Conservation (phyloP, 2,329 filamentous ascomycete species). For the Fusarium sp. region DNA sequence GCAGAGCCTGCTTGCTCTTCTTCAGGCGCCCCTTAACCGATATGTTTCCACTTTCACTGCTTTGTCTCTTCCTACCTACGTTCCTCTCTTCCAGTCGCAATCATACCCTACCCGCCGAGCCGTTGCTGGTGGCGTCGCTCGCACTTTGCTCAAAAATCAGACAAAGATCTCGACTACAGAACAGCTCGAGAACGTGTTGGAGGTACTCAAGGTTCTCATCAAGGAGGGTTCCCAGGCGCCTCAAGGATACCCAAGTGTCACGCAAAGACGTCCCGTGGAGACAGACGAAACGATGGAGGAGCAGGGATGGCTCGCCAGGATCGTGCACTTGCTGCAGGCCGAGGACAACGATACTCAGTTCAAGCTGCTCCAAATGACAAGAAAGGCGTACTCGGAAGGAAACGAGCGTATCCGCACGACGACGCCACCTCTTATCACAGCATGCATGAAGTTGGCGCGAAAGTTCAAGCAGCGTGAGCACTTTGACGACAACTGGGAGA, state of each 20-base stretch:
- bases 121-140: slow-evolving; percentile 87
- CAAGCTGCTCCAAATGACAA: slow-evolving; percentile 86
- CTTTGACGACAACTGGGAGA: slow-evolving; percentile 71
- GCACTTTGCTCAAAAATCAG: slow-evolving; percentile 81
- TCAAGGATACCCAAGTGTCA: slow-evolving; percentile 83
- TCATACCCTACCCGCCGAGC: slow-evolving; percentile 91
- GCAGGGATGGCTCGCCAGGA: slow-evolving; percentile 93
- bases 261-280: slow-evolving; percentile 78
- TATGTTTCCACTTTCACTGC: slow-evolving; percentile 98
- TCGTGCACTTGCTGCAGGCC: slow-evolving; percentile 86
- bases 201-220: slow-evolving; percentile 88
- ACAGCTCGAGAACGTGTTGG: slow-evolving; percentile 87
- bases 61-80: slow-evolving; percentile 87
- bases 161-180: slow-evolving; percentile 79
- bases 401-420: slow-evolving; percentile 97
- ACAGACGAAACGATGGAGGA: slow-evolving; percentile 98
- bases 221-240: slow-evolving; percentile 88
- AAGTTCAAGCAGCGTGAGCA: slow-evolving; percentile 92
- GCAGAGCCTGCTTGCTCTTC: slow-evolving; percentile 84
- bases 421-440: slow-evolving; percentile 88
- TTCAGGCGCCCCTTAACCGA: slow-evolving; percentile 88
- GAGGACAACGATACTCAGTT: slow-evolving; percentile 93
- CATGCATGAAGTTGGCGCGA: slow-evolving; percentile 86
- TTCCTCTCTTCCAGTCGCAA: slow-evolving; percentile 88
- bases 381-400: slow-evolving; percentile 87